Evolutionary conservation across 1,139 yeast genomes (phyloP), one percentile per base, ranked within the genome.

Genomic region (Debaryomyces robertsiae): DNA sequence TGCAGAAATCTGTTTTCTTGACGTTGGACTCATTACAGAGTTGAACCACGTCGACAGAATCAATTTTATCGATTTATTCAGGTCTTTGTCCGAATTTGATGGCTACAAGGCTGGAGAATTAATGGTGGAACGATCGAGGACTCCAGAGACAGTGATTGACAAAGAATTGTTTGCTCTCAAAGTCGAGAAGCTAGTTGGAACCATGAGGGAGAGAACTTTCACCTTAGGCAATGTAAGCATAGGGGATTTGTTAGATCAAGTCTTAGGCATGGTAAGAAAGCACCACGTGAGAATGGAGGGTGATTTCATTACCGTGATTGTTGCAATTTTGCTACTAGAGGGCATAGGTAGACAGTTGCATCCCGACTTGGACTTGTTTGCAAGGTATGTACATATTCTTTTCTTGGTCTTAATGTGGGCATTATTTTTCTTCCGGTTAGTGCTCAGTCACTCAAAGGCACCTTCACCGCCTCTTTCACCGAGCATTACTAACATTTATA

Each of bases 251-350:
- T 69, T 93, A 44, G 94, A 90, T 51, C 86, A 82, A 56, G 93
- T 93, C 70, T 73, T 93, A 45, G 72, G 82, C 1, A 90, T 93
- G 97, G 98, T 94, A 13, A 75, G 98, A 44, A 71, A 73, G 13
- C 98, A 93, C 60, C 99, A 94, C 61, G 98, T 93, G 15, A 76
- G 97, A 57, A 87, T 94, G 96, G 99, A 93, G 57, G 95, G 96
- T 6, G 98, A 93, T 60, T 93, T 93, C 57, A 84, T 93, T 35
- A 89, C 96, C 18, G 96, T 94, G 19, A 86, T 93, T 13, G 90
- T 93, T 30, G 96, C 98, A 1, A 90, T 93, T 27, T 65, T 93
- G 39, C 71, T 93, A 44, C 66, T 93, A 43, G 98, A 93, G 63
- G 98, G 98, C 10, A 87, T 93, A 42, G 98, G 98, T 15, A 75